These are phyloP conservation scores for Chenopodium berlandieri DNA, from an alignment of 148 eudicot genomes.

Conservation along the genomic window DNA sequence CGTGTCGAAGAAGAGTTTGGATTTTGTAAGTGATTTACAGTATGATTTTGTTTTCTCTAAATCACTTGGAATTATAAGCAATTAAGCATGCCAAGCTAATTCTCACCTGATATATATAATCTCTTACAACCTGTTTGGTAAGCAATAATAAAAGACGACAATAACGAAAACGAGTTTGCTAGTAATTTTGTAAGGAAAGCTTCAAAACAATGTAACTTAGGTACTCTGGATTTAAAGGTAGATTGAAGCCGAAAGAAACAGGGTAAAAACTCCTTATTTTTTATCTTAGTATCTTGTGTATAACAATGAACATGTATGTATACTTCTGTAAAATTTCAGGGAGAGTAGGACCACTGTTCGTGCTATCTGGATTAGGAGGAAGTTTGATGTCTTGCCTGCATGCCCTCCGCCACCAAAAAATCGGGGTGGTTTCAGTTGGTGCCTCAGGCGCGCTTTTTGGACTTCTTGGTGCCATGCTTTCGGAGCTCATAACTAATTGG, in stretches of 20 bases:
- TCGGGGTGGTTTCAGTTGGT: slow-evolving; percentile 40
- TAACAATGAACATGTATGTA: too few species aligned
- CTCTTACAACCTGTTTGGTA: background rate
- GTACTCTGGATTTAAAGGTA: background rate
- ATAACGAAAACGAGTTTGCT: background rate
- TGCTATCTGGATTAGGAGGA: slow-evolving; percentile 50
- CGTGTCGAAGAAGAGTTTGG: slow-evolving; percentile 48
- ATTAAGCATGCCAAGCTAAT: background rate
- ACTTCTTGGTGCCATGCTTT: slow-evolving; percentile 53
- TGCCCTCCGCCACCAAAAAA: slow-evolving; percentile 5
- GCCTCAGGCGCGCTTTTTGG: slow-evolving; percentile 55
- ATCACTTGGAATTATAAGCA: background rate
- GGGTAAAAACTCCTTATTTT: background rate
- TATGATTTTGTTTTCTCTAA: background rate
- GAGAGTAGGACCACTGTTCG: slow-evolving; percentile 43
- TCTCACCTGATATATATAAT: background rate
- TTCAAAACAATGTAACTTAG: background rate
- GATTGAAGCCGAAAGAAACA: background rate
- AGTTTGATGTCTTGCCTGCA: slow-evolving; percentile 40
- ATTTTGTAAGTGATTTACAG: slow-evolving; percentile 29
- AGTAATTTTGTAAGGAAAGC: background rate
- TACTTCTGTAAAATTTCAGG: slow-evolving; percentile 19
- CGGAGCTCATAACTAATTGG: slow-evolving; percentile 50
- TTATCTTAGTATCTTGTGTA: background rate
- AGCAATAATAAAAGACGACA: background rate